Base-by-base conservation (phyloP, 2,329 filamentous ascomycete species). In the Stachybotrys chartarum region DNA sequence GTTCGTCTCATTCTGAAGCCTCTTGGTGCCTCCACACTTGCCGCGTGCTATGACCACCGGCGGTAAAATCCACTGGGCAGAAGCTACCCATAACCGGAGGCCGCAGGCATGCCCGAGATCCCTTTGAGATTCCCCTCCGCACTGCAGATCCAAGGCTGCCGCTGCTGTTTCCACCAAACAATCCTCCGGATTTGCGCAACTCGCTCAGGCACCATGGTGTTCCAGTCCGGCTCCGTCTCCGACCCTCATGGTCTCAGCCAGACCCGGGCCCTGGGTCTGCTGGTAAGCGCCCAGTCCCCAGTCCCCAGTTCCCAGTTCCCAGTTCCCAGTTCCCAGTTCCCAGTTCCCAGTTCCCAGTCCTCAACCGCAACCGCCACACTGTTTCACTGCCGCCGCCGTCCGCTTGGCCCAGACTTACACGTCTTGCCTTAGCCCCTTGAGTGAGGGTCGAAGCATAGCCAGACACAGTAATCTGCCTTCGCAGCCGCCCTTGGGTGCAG, bases 231-330 rank as follows among this genome's bases (percentile, higher is more conserved):
- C 35, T 32, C 50, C n/a, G 32, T 12, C 16, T 24, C 45, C 45
- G 44, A 55, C 46, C 17, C 14, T 42, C 32, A 51, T 10, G 56
- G 48, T 18, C 55, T 66, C 52, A 57, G 56, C 24, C 60, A 63
- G 52, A 35, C 50, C 7, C 62, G 62, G 32, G 66, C 66, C n/a
- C 63, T 67, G 51, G 58, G 61, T 50, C 59, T 69, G 35, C 57
- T 70, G 58, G 67, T 69, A 60, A 63, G 66, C 48, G 50, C 51
- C 42, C 47, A 17, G 24, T 4, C 3, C 24, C 24, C 24, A 24
- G 24, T 24, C 24, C 24, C 24, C 24, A 24, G 4, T 24, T 4
- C 24, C 24, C 24, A 24, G 24, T 24, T 4, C 24, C 24, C 24
- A 24, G 24, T 24, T 24, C 24, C 24, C 24, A 24, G 24, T 24